Base-by-base conservation (phyloP, 306 rosid species). In the Neltuma alba region DNA sequence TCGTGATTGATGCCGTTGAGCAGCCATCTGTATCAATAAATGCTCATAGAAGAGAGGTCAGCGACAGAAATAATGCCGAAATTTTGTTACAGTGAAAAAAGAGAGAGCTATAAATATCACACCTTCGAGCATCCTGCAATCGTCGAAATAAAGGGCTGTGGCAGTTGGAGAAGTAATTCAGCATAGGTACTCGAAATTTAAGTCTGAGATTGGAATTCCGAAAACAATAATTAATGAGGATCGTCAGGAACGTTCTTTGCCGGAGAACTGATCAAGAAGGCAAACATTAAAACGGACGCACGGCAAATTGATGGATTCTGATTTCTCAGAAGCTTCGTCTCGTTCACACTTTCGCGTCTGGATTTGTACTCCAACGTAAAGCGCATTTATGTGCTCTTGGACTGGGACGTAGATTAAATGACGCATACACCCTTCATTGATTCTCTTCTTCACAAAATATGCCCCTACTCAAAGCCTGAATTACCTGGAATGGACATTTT, bases 21-120 rank as follows among this genome's bases (percentile, higher is more conserved):
- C 80, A 9, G 86, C 79, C 90, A 92, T 84, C 89, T 9, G 83
- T 77, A 62, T 65, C 86, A 89, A 84, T 92, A 79, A 92, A 95
- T 95, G 96, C 85, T 79, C 80, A 28, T 23, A 60, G 62, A 80
- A 44, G 61, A 77, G 64, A 52, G 73, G 16, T 27, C 48, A 65
- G 61, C 48, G 60, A 69, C 48, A 66, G 21, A 15, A 15, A 79
- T 6, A 20, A 77, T 2, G 48, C 28, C 52, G 30, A 6, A 67
- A n/a, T 41, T 45, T 44, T 60, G 58, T 34, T 34, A 48, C 13
- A 63, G 47, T 1, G 20, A 61, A 58, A 57, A 25, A 57, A 57
- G 3, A 12, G 9, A 1, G 0, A 76, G 82, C n/a, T 80, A 80
- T 76, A 72, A 76, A 77, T 80, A 44, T 23, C 72, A 54, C 69